These are phyloP conservation scores for Conticribra guillardii DNA, from an alignment of 108 stramenopile genomes.

Conservation along the genomic window DNA sequence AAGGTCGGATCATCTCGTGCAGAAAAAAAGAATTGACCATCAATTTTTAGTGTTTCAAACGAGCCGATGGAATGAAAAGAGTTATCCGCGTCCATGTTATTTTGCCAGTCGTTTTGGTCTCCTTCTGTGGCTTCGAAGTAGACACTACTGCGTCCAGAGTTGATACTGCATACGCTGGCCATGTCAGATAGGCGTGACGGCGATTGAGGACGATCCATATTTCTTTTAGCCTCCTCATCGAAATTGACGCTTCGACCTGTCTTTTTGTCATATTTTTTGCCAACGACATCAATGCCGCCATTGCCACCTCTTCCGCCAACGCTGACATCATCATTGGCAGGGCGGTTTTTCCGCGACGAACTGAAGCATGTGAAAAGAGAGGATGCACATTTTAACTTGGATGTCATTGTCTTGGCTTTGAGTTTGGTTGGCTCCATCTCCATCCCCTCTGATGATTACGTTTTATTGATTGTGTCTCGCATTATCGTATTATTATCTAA, in stretches of 20 bases:
- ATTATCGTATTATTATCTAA: too few species aligned
- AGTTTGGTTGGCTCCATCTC: too few species aligned
- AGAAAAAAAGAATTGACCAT: slow-evolving; percentile 38
- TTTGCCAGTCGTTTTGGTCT: slow-evolving; percentile 12
- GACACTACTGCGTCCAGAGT: slow-evolving; percentile 25
- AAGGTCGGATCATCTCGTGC: slow-evolving; percentile 25
- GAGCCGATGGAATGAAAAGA: slow-evolving; percentile 7
- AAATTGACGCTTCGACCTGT: background rate
- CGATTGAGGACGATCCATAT: background rate
- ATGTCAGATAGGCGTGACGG: slow-evolving; percentile 9
- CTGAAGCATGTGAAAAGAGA: slow-evolving; percentile 33
- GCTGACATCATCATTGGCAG: background rate
- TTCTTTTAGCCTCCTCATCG: background rate
- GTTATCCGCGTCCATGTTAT: slow-evolving; percentile 6
- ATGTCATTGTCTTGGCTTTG: slow-evolving; percentile 14
- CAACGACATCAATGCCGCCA: background rate
- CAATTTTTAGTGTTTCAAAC: slow-evolving; percentile 4
- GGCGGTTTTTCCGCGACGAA: slow-evolving; percentile 19
- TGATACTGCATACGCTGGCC: slow-evolving; percentile 12
- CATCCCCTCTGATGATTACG: too few species aligned
- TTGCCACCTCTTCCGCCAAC: background rate
- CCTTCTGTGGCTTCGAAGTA: slow-evolving; percentile 34
- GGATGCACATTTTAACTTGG: slow-evolving; percentile 23
- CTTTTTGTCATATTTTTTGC: too few species aligned
- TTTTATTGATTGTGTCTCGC: too few species aligned